Evolutionary conservation across 2,329 filamentous ascomycete genomes (phyloP).

Genomic region (Mycosphaerella arachidis): DNA sequence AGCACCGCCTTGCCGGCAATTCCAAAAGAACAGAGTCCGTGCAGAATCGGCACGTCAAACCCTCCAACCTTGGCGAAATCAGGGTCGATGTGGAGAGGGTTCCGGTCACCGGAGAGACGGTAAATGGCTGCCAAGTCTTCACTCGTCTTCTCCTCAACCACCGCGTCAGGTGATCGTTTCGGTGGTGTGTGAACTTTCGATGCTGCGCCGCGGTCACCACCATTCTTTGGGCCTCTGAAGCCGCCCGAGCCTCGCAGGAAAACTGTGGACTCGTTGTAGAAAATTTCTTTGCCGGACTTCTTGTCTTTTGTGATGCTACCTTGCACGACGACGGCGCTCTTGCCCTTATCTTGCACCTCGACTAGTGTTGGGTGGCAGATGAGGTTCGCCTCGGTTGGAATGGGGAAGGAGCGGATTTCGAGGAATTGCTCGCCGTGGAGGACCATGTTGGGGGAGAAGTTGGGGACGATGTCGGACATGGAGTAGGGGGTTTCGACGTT

Average conservation of each 20-base stretch:
- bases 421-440: conserved; percentile 98
- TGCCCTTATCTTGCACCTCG: conserved; percentile 94
- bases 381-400: conserved; percentile 77
- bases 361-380: conserved; percentile 74
- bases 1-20: conserved; percentile 87
- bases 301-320: conserved; percentile 81
- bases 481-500: conserved; percentile 74
- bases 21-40: conserved; percentile 95
- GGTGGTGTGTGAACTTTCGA: conserved; percentile 78
- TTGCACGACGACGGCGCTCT: conserved; percentile 74
- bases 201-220: conserved; percentile 69
- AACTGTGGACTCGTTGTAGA: conserved; percentile 94
- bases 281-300: conserved; percentile 79
- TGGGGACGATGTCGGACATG: conserved; percentile 79
- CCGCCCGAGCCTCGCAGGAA: conserved; percentile 89
- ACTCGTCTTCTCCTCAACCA: conserved; percentile 79
- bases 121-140: conserved; percentile 93
- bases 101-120: conserved; percentile 88
- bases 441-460: conserved; percentile 98
- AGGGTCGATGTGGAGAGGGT: conserved; percentile 94
- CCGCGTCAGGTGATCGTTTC: conserved; percentile 68
- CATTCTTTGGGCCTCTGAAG: conserved; percentile 79
- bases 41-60: conserved; percentile 89
- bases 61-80: conserved; percentile 91
- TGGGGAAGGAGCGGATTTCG: conserved; percentile 85